Percentiles rank a stretch among this genome's conserved stretches.
phyloP scores from a whole-genome alignment of 345 rosid species.

The Eucalyptus marginata region DNA sequence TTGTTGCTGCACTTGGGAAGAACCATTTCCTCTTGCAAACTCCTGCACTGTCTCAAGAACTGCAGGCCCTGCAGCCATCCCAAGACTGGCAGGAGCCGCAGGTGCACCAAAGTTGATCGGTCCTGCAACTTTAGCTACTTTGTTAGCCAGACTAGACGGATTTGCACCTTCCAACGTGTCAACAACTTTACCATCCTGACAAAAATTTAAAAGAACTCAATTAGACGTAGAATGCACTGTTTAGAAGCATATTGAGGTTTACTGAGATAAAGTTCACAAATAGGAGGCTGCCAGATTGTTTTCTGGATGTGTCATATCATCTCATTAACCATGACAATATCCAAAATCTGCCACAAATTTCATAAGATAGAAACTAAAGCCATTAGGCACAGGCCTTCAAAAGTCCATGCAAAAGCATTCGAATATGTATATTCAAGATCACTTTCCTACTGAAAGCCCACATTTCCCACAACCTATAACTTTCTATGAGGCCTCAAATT shows the following conservation, averaged over 20 bases:
- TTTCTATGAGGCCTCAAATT: too few species aligned
- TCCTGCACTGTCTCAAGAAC: constrained; percentile 70
- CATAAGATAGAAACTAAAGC: too few species aligned
- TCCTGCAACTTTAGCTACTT: constrained; percentile 70
- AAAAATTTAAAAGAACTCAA: background rate
- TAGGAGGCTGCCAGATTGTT: background rate
- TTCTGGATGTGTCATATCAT: too few species aligned
- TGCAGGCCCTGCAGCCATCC: constrained; percentile 84
- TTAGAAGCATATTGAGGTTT: background rate
- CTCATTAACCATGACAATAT: too few species aligned
- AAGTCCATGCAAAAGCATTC: too few species aligned
- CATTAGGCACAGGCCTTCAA: too few species aligned
- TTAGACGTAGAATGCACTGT: background rate
- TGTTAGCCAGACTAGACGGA: constrained; percentile 93
- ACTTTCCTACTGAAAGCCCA: too few species aligned
- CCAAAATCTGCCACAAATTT: too few species aligned
- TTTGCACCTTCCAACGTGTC: constrained; percentile 95
- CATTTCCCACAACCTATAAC: too few species aligned
- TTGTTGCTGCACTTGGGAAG: constrained; percentile 17
- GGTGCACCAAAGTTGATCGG: constrained; percentile 51
- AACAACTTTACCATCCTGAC: constrained; percentile 67
- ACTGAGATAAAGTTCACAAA: background rate
- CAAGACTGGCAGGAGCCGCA: constrained; percentile 98
- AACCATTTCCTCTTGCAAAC: constrained; percentile 43
- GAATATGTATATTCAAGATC: too few species aligned